phyloP scores from a whole-genome alignment of 495 filamentous ascomycete species.

The Xylaria flabelliformis region DNA sequence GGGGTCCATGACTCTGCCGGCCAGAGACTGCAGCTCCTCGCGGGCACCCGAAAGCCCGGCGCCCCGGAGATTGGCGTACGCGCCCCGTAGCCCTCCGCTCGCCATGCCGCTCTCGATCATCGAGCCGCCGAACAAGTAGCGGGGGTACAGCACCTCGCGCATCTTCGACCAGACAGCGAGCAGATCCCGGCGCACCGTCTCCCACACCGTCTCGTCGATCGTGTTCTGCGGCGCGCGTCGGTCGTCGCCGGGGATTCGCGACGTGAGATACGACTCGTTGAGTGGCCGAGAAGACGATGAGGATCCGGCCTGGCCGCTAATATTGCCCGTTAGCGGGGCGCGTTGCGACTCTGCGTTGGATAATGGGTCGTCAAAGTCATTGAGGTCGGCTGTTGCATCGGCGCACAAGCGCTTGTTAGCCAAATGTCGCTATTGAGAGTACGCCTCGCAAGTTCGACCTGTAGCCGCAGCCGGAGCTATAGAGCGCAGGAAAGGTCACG shows the following conservation, averaged over 20 bases:
- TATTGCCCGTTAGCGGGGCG: constrained; percentile 81
- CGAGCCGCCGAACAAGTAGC: constrained; percentile 85
- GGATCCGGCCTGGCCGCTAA: constrained; percentile 52
- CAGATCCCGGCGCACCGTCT: constrained; percentile 88
- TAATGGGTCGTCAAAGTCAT: constrained; percentile 93
- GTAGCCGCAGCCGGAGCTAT: not conserved
- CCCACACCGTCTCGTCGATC: constrained; percentile 97
- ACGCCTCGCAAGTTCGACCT: not conserved
- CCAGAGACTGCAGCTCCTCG: constrained; percentile 66
- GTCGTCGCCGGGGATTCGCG: constrained; percentile 90
- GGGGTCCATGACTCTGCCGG: constrained; percentile 66
- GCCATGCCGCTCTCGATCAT: constrained; percentile 61
- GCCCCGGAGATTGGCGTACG: constrained; percentile 56
- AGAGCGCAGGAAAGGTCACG: not conserved
- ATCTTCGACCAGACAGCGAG: constrained; percentile 96
- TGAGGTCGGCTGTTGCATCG: constrained; percentile 65
- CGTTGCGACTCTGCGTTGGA: constrained; percentile 66
- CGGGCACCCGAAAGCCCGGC: constrained; percentile 59
- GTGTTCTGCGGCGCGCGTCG: constrained; percentile 91
- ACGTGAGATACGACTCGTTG: constrained; percentile 76
- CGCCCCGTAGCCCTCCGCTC: constrained; percentile 53
- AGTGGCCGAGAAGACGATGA: constrained; percentile 56
- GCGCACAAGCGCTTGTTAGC: constrained; percentile 34
- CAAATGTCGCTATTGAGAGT: not conserved
- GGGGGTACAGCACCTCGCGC: constrained; percentile 96